Percentiles rank a stretch among this genome's conserved stretches.
These are phyloP conservation scores for Hypoxylon crocopeplum DNA, from an alignment of 495 filamentous ascomycete genomes.

Conservation along the genomic window DNA sequence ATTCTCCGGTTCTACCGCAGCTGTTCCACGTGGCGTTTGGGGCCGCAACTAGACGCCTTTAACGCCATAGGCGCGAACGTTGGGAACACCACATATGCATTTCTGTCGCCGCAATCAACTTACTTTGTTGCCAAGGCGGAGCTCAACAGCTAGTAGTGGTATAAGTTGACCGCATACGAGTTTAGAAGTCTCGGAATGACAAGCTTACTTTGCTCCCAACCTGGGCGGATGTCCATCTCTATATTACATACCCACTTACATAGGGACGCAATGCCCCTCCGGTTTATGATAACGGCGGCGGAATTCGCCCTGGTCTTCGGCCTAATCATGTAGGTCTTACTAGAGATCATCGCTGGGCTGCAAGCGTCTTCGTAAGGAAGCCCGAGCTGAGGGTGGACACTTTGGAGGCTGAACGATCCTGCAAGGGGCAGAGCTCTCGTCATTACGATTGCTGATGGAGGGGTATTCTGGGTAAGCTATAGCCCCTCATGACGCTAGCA, in stretches of 20 bases:
- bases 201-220: neutral
- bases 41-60: conserved; percentile 11
- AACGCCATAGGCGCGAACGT: conserved; percentile 26
- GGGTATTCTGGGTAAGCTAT: conserved; percentile 5
- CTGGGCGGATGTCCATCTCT: too few species aligned
- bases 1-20: conserved; percentile 26
- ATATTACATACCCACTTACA: neutral
- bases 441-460: conserved; percentile 14
- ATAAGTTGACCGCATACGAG: too few species aligned
- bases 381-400: conserved; percentile 11
- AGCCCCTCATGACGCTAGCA: neutral
- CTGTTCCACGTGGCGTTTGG: conserved; percentile 27
- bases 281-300: conserved; percentile 1
- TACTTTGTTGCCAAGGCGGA: too few species aligned
- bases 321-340: conserved; percentile 4
- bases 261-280: conserved; percentile 1
- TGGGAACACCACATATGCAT: conserved; percentile 7
- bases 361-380: neutral
- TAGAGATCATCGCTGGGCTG: neutral
- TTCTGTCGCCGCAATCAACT: neutral
- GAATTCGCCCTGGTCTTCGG: neutral
- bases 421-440: conserved; percentile 28
- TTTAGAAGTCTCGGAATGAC: too few species aligned
- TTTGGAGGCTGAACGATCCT: conserved; percentile 32
- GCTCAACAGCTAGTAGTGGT: too few species aligned